These are phyloP conservation scores for Exserohilum turcica DNA, from an alignment of 2,329 filamentous ascomycete species.

Conservation along the genomic window DNA sequence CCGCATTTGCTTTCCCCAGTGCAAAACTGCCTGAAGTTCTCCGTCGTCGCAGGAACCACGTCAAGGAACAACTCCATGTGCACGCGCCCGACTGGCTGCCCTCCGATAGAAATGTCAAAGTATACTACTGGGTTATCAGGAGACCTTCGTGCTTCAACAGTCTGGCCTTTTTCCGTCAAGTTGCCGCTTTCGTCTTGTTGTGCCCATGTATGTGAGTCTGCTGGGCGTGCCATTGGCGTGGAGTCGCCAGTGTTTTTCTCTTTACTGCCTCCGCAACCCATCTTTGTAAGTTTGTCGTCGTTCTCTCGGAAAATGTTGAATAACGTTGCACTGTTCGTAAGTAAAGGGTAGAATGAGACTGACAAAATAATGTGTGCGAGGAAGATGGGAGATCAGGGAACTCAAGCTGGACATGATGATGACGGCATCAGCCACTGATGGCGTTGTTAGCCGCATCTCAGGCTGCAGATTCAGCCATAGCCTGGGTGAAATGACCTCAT, in stretches of 20 bases:
- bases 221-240: slow-evolving; percentile 14
- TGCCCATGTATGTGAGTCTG: neutral
- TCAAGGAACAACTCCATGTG: slow-evolving; percentile 83
- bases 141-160: slow-evolving; percentile 13
- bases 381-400: neutral
- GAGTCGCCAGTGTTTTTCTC: slow-evolving; percentile 7
- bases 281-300: neutral
- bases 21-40: slow-evolving; percentile 82
- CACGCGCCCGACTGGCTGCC: slow-evolving; percentile 70
- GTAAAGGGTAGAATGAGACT: neutral
- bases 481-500: neutral
- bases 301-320: too few relatives aligned
- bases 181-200: neutral
- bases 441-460: neutral
- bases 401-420: neutral
- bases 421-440: neutral
- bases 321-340: too few relatives aligned
- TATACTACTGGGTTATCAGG: slow-evolving; percentile 23
- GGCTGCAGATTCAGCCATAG: neutral
- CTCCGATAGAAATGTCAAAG: slow-evolving; percentile 23
- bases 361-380: neutral
- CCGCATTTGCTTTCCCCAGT: slow-evolving; percentile 73
- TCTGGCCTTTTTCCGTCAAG: neutral
- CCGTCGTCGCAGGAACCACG: slow-evolving; percentile 79
- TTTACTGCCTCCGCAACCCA: slow-evolving; percentile 22